phyloP scores from a whole-genome alignment of 2,329 filamentous ascomycete genomes.

The Pseudocercospora eumusae region DNA sequence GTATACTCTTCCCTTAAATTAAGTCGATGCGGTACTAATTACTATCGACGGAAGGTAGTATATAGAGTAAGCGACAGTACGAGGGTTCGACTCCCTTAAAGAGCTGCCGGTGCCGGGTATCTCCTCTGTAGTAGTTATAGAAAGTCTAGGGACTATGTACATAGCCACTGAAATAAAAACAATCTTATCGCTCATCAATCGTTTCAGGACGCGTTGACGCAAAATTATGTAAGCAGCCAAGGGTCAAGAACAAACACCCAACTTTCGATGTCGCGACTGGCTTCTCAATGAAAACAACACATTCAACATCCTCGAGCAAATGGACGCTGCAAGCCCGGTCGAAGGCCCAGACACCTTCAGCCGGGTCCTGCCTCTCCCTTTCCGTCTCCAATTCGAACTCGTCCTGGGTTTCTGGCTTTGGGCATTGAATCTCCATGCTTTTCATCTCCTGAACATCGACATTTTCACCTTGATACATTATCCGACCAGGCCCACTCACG shows the following conservation, averaged over 20 bases:
- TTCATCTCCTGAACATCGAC: constrained; percentile 74
- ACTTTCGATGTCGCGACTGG: neutral
- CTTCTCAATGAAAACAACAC: neutral
- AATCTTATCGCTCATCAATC: too few relatives aligned
- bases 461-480: constrained; percentile 71
- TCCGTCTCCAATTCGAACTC: constrained; percentile 81
- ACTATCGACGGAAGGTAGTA: neutral
- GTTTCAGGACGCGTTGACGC: too few relatives aligned
- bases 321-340: constrained; percentile 25
- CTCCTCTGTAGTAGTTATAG: too few relatives aligned
- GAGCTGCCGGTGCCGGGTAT: too few relatives aligned
- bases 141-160: too few relatives aligned
- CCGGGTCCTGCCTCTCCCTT: constrained; percentile 82
- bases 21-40: neutral
- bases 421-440: constrained; percentile 87
- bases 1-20: too few relatives aligned
- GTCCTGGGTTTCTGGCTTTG: constrained; percentile 93
- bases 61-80: neutral
- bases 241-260: neutral
- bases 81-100: too few relatives aligned
- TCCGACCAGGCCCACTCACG: constrained; percentile 68
- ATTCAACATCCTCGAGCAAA: constrained; percentile 6
- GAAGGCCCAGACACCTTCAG: constrained; percentile 77
- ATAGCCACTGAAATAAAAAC: too few relatives aligned
- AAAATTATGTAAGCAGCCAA: neutral